Conservation (phyloP, 768 basidiomycete species). For the Lentinula sp. region DNA sequence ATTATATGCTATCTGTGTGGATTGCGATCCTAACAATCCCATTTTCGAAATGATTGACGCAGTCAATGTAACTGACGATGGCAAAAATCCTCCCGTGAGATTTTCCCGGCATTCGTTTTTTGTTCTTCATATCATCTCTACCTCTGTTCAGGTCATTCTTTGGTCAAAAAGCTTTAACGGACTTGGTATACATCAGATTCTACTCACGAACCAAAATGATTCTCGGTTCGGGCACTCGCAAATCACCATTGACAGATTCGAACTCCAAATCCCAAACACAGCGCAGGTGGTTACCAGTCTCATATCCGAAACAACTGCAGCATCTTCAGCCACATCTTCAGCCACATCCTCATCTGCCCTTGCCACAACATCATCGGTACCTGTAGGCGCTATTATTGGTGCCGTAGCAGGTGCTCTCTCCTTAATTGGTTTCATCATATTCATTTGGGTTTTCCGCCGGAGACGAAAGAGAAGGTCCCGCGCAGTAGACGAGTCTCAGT, state of each 20-base stretch:
- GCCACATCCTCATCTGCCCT: neutral
- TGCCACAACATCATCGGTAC: neutral
- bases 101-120: neutral
- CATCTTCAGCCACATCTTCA: neutral
- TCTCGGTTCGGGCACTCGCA: slow-evolving; percentile 21
- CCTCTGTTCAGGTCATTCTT: slow-evolving; percentile 15
- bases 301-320: neutral
- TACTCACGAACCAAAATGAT: slow-evolving; percentile 20
- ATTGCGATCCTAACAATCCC: slow-evolving; percentile 22
- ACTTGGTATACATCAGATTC: slow-evolving; percentile 20
- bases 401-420: slow-evolving; percentile 33
- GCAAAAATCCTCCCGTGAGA: slow-evolving; percentile 23
- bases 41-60: slow-evolving; percentile 20
- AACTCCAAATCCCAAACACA: slow-evolving; percentile 13
- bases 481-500: neutral
- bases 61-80: slow-evolving; percentile 21
- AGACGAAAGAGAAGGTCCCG: slow-evolving; percentile 1
- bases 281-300: neutral
- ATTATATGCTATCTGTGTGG: slow-evolving; percentile 23
- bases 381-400: slow-evolving; percentile 32
- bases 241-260: slow-evolving; percentile 21
- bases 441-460: slow-evolving; percentile 17
- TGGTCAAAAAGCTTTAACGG: slow-evolving; percentile 15
- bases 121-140: neutral
- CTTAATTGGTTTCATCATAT: slow-evolving; percentile 17